Conservation (phyloP, 140 eudicot genomes). For the Anethum foeniculum region DNA sequence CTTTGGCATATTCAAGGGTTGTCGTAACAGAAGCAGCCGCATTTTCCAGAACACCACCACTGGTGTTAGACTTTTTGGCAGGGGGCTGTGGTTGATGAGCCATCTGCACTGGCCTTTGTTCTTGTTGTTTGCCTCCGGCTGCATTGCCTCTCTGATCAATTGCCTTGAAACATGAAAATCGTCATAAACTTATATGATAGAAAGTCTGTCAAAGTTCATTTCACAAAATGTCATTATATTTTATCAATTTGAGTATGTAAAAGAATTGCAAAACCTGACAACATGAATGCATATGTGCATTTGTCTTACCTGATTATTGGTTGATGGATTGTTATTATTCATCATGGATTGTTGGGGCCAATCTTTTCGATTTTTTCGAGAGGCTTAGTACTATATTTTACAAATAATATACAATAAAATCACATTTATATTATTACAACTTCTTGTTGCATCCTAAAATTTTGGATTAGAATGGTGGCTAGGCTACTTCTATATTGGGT, state of each 20-base stretch:
- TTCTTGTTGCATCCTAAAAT: not conserved
- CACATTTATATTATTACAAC: not conserved
- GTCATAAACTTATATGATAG: not conserved
- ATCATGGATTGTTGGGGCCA: not conserved
- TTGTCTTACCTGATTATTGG: not conserved
- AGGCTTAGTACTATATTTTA: no score
- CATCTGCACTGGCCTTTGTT: conserved; percentile 24
- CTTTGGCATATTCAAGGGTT: conserved; percentile 56
- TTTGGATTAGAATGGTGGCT: not conserved
- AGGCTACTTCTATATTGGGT: not conserved
- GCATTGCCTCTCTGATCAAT: not conserved
- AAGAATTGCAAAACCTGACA: not conserved
- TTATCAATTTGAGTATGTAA: not conserved
- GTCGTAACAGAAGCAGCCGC: conserved; percentile 60
- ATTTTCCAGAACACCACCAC: conserved; percentile 45
- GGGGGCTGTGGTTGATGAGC: conserved; percentile 33
- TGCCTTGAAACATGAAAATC: conserved; percentile 9
- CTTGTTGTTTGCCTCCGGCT: conserved; percentile 32
- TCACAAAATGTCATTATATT: not conserved
- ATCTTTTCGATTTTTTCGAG: not conserved
- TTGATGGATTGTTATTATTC: not conserved
- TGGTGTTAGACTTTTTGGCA: conserved; percentile 18
- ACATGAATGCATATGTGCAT: not conserved
- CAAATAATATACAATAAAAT: not conserved
- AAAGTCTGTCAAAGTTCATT: not conserved